Evolutionary conservation across 2,329 filamentous ascomycete species (phyloP).

Genomic region (Fonsecaea pedrosoi): DNA sequence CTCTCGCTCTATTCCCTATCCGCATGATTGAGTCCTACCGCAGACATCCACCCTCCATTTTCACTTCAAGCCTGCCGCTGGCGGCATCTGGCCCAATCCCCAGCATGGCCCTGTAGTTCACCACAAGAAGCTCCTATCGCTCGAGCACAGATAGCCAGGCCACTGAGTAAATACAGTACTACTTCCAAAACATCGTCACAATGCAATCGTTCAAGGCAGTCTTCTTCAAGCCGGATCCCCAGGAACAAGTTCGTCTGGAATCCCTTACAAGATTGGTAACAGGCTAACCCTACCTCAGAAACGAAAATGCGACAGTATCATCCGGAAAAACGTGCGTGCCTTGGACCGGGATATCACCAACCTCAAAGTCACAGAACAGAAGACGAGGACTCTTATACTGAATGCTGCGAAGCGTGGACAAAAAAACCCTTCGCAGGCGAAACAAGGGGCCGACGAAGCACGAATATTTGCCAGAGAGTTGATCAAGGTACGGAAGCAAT

Average conservation of each 20-base stretch:
- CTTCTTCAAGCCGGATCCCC: conserved; percentile 90
- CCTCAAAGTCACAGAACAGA: conserved; percentile 78
- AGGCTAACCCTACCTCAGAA: conserved; percentile 62
- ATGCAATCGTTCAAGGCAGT: conserved; percentile 90
- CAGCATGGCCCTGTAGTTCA: conserved; percentile 24
- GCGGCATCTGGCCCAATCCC: neutral
- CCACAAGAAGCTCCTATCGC: neutral
- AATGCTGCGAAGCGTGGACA: conserved; percentile 81
- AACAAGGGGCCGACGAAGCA: conserved; percentile 80
- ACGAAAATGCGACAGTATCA: conserved; percentile 90
- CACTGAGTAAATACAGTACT: neutral
- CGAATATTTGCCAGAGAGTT: conserved; percentile 89
- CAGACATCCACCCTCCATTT: neutral
- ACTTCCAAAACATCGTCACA: conserved; percentile 34
- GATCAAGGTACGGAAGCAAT: conserved; percentile 78
- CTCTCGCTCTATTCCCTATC: neutral
- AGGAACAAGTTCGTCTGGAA: conserved; percentile 74
- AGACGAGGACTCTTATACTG: conserved; percentile 84
- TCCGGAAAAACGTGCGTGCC: conserved; percentile 89
- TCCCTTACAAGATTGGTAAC: conserved; percentile 9
- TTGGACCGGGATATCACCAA: conserved; percentile 89
- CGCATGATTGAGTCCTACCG: neutral
- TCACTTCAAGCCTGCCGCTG: conserved; percentile 5
- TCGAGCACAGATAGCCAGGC: neutral
- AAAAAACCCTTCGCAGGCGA: conserved; percentile 76